These are phyloP conservation scores for Paecilomyces formosus DNA, from an alignment of 2,329 filamentous ascomycete genomes.

Conservation along the genomic window DNA sequence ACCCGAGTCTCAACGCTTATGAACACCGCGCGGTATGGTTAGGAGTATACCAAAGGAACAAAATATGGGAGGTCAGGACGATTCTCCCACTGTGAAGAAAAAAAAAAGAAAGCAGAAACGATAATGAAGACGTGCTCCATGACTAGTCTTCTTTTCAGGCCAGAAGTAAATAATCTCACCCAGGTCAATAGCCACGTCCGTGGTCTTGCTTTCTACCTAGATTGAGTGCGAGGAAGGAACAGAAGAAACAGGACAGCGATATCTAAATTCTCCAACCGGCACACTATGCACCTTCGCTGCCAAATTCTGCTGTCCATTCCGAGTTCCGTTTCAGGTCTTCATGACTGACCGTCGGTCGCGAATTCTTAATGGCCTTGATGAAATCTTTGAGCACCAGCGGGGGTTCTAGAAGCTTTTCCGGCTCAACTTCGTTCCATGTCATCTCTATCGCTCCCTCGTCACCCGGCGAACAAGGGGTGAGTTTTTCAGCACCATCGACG, in stretches of 20 bases:
- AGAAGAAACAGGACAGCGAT: neutral
- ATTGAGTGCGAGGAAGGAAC: neutral
- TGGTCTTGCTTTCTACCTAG: neutral
- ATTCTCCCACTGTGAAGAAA: neutral
- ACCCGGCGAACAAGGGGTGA: conserved; percentile 88
- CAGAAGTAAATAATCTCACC: no score
- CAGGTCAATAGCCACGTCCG: neutral
- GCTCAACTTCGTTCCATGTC: conserved; percentile 82
- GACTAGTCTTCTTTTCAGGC: neutral
- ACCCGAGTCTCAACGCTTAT: neutral
- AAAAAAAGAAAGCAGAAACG: neutral
- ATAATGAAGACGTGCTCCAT: neutral
- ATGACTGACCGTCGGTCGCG: conserved; percentile 79
- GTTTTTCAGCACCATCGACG: conserved; percentile 52
- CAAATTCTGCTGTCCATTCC: conserved; percentile 95
- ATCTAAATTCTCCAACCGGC: neutral
- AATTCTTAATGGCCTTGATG: conserved; percentile 79
- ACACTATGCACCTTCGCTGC: conserved; percentile 68
- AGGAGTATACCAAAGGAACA: neutral
- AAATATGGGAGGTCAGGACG: neutral
- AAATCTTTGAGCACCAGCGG: conserved; percentile 86
- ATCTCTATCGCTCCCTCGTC: conserved; percentile 82
- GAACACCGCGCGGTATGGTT: neutral
- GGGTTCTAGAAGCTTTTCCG: conserved; percentile 78
- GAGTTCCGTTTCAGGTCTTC: conserved; percentile 78